Evolutionary conservation across 2,329 filamentous ascomycete species (phyloP).

Genomic region (Apiospora aurea): DNA sequence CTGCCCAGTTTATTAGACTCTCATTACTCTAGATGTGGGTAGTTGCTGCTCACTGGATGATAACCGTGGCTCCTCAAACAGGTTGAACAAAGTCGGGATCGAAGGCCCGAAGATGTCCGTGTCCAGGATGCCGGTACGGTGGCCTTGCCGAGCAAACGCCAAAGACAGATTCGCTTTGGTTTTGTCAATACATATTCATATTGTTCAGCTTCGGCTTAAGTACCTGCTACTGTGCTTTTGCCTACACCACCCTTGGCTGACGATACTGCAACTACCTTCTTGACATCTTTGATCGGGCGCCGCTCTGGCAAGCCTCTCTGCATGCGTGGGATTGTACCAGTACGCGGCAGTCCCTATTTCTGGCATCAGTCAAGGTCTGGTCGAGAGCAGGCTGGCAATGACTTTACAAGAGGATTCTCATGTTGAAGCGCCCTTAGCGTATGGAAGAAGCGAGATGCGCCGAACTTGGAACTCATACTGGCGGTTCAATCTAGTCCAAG

Average conservation of each 20-base stretch:
- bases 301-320: conserved; percentile 83
- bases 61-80: conserved; percentile 79
- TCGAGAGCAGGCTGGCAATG: conserved; percentile 31
- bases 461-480: conserved; percentile 28
- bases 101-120: conserved; percentile 97
- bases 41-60: conserved; percentile 67
- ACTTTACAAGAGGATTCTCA: conserved; percentile 83
- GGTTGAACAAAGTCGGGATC: conserved; percentile 86
- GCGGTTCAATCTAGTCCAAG: neutral
- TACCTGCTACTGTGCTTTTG: conserved; percentile 91
- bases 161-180: conserved; percentile 78
- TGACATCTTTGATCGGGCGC: conserved; percentile 81
- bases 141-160: conserved; percentile 81
- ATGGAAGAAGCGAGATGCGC: conserved; percentile 56
- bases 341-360: conserved; percentile 80
- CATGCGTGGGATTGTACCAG: conserved; percentile 76
- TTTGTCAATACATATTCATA: neutral
- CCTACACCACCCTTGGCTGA: conserved; percentile 98
- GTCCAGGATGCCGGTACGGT: conserved; percentile 87
- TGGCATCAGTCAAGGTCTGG: conserved; percentile 1
- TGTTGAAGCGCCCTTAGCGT: conserved; percentile 64
- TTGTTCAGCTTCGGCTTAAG: neutral
- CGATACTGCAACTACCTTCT: conserved; percentile 94
- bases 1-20: conserved; percentile 46
- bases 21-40: neutral